These are phyloP conservation scores for Lactarius akahatsu DNA, from an alignment of 768 basidiomycete genomes.

Conservation along the genomic window DNA sequence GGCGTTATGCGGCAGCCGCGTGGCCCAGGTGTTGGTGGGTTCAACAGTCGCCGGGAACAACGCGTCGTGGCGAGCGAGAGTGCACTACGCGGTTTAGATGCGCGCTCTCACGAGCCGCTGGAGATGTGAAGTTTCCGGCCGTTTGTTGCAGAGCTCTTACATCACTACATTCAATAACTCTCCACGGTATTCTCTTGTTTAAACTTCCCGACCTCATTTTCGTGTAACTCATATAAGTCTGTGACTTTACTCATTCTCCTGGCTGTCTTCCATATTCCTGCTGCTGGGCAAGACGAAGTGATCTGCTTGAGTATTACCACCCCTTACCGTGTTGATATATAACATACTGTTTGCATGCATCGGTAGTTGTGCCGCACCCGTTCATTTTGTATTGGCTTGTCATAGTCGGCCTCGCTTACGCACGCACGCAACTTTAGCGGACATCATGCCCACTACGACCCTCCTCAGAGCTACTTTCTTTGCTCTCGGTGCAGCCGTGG, in stretches of 20 bases:
- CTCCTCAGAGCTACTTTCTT: conserved; percentile 70
- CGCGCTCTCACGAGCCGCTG: conserved; percentile 82
- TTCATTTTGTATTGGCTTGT: conserved; percentile 23
- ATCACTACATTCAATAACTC: conserved; percentile 16
- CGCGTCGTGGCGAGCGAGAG: conserved; percentile 49
- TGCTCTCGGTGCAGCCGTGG: conserved; percentile 77
- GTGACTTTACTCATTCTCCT: conserved; percentile 23
- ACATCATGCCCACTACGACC: conserved; percentile 45
- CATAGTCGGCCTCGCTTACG: neutral
- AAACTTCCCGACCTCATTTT: conserved; percentile 22
- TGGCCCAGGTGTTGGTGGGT: conserved; percentile 77
- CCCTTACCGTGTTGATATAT: conserved; percentile 19
- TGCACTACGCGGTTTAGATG: conserved; percentile 63
- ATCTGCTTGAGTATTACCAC: conserved; percentile 15
- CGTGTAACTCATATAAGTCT: conserved; percentile 29
- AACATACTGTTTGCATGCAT: conserved; percentile 26
- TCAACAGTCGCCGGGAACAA: conserved; percentile 52
- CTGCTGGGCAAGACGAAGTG: conserved; percentile 32
- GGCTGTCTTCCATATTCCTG: conserved; percentile 29
- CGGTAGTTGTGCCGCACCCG: conserved; percentile 27
- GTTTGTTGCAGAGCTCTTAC: conserved; percentile 11
- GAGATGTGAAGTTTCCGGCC: conserved; percentile 40
- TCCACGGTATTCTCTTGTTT: conserved; percentile 22
- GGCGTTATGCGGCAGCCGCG: conserved; percentile 84
- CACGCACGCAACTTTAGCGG: neutral